Percentiles rank a stretch among this genome's conserved stretches.
phyloP scores from a whole-genome alignment of 495 filamentous ascomycete genomes.

The Xylaria telfairii region DNA sequence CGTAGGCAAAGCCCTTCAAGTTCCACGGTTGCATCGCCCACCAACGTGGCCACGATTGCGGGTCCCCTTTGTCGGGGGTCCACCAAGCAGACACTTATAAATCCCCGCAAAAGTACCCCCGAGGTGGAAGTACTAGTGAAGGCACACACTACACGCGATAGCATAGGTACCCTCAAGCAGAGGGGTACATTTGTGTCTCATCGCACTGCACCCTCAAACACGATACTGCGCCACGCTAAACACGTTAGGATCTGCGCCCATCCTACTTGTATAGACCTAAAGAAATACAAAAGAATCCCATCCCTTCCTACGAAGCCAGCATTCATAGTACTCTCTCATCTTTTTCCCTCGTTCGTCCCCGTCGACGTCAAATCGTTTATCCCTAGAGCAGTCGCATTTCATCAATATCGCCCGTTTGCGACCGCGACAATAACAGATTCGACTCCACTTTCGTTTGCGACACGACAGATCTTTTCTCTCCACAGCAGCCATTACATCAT shows the following conservation, averaged over 20 bases:
- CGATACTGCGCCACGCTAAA: constrained; percentile 29
- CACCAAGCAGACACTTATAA: neutral
- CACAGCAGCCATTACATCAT: neutral
- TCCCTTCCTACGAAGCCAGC: constrained; percentile 8
- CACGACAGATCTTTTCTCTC: neutral
- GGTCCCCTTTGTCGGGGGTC: constrained; percentile 10
- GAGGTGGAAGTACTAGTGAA: neutral
- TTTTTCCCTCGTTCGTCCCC: constrained; percentile 12
- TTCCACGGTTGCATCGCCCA: neutral
- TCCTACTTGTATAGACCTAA: constrained; percentile 10
- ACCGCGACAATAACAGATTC: neutral
- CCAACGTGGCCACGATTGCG: constrained; percentile 19
- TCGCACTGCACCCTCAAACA: neutral
- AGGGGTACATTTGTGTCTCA: neutral
- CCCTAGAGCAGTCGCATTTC: neutral
- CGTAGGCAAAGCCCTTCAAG: neutral
- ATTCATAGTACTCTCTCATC: neutral
- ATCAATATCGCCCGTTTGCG: constrained; percentile 5
- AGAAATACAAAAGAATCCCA: constrained; percentile 28
- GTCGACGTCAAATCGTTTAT: neutral
- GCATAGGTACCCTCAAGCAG: neutral
- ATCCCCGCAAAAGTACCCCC: neutral
- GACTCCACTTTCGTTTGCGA: neutral
- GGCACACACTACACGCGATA: neutral
- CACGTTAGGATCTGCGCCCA: constrained; percentile 25